Conservation (phyloP, 768 basidiomycete species). For the Steccherinum ochraceum region DNA sequence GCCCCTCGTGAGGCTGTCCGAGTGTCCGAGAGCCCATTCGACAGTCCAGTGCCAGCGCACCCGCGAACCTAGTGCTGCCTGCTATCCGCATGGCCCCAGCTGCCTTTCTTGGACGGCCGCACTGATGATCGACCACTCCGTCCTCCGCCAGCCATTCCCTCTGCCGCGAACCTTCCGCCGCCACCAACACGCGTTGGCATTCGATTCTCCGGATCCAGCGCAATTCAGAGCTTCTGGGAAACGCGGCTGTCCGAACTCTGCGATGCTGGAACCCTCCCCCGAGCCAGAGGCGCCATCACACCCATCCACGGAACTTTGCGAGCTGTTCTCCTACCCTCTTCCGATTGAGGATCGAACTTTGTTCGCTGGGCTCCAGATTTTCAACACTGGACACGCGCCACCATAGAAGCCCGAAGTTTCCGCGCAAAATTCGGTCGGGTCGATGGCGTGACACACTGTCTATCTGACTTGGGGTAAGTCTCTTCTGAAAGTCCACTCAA, state of each 20-base stretch:
- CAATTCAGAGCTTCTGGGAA: no score
- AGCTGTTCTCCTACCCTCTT: background rate
- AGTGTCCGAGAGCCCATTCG: background rate
- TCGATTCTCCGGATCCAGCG: no score
- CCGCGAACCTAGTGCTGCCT: background rate
- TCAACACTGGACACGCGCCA: background rate
- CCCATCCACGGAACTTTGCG: background rate
- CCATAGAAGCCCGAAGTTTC: constrained; percentile 1
- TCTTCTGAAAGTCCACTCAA: background rate
- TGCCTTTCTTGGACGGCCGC: background rate
- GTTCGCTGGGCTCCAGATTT: background rate
- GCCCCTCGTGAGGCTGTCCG: no score
- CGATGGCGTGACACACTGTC: background rate
- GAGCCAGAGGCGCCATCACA: background rate
- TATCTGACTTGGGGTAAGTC: background rate
- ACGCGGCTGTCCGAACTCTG: no score
- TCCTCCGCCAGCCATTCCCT: background rate
- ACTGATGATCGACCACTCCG: background rate
- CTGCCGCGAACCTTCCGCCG: background rate
- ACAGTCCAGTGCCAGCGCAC: background rate
- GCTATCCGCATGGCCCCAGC: background rate
- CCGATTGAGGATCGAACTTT: background rate
- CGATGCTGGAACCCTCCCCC: no score
- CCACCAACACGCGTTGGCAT: background rate
- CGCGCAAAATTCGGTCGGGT: background rate